Conservation (phyloP, 1,139 yeast genomes). For the Hyphopichia burtonii region DNA sequence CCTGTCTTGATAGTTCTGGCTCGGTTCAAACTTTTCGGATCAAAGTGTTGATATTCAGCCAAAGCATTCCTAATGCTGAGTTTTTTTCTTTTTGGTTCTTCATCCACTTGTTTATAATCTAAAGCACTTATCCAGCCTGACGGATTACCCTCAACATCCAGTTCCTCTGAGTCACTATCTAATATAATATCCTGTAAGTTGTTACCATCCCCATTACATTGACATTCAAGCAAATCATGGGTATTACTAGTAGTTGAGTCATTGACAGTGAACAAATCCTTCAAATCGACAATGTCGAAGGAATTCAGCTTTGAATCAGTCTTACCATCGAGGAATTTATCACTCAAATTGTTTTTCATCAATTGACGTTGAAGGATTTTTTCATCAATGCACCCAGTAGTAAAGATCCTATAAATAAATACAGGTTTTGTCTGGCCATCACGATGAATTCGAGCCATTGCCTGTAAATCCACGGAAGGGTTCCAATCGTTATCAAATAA, state of each 20-base stretch:
- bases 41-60: slow-evolving; percentile 59
- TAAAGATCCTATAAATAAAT: slow-evolving; percentile 75
- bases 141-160: slow-evolving; percentile 12
- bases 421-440: slow-evolving; percentile 87
- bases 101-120: slow-evolving; percentile 39
- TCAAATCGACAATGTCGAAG: slow-evolving; percentile 64
- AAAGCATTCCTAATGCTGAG: slow-evolving; percentile 56
- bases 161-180: slow-evolving; percentile 11
- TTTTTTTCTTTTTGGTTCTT: slow-evolving; percentile 26
- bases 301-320: slow-evolving; percentile 39
- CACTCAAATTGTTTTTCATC: slow-evolving; percentile 78
- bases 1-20: neutral
- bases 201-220: slow-evolving; percentile 56
- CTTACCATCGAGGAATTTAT: slow-evolving; percentile 66
- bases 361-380: slow-evolving; percentile 93
- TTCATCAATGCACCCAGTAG: slow-evolving; percentile 91
- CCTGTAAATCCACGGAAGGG: slow-evolving; percentile 89
- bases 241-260: slow-evolving; percentile 63
- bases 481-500: slow-evolving; percentile 94
- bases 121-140: slow-evolving; percentile 54
- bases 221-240: slow-evolving; percentile 79
- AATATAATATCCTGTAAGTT: slow-evolving; percentile 13
- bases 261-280: slow-evolving; percentile 68
- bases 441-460: slow-evolving; percentile 93
- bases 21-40: slow-evolving; percentile 30